A percentile compares a stretch with the other conserved stretches of the same genome.
Evolutionary conservation across 1,139 yeast genomes (phyloP).

Genomic region (Magnusiomyces fungicola): DNA sequence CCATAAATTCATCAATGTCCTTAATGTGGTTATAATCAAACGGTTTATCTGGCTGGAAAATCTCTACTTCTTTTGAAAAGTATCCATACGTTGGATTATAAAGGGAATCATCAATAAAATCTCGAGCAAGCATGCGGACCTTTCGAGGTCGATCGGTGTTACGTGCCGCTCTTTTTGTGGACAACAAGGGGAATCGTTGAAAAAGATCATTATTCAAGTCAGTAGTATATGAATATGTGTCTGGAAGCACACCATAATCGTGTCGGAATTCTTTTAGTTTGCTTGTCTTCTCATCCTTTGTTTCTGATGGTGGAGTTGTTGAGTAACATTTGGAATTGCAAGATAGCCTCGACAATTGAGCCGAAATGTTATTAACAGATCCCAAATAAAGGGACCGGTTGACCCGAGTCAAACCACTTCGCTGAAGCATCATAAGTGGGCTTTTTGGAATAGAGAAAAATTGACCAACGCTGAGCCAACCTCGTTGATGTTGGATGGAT

Average conservation of each 20-base stretch:
- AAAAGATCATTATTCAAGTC: constrained; percentile 35
- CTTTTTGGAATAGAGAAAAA: too few relatives aligned
- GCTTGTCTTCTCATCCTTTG: not conserved
- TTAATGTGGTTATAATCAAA: constrained; percentile 46
- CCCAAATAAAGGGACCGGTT: too few relatives aligned
- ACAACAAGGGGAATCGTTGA: constrained; percentile 41
- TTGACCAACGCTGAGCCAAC: too few relatives aligned
- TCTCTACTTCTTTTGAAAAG: constrained; percentile 69
- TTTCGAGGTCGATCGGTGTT: constrained; percentile 48
- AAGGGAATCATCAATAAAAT: constrained; percentile 77
- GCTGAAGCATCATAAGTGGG: too few relatives aligned
- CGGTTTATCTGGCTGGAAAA: constrained; percentile 47
- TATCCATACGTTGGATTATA: constrained; percentile 80
- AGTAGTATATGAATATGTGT: constrained; percentile 28
- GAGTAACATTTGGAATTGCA: too few relatives aligned
- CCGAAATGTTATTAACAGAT: not conserved
- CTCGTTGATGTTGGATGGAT: too few relatives aligned
- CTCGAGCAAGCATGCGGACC: constrained; percentile 64
- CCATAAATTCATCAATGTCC: constrained; percentile 65
- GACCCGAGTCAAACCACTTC: too few relatives aligned
- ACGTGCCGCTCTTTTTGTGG: constrained; percentile 42
- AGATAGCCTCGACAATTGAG: not conserved
- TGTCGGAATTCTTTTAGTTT: constrained; percentile 16
- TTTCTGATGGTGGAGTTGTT: too few relatives aligned
- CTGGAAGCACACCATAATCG: constrained; percentile 31